A percentile compares a stretch with the other conserved stretches of the same genome.
These are phyloP conservation scores for Jackrogersella minutella DNA, from an alignment of 495 filamentous ascomycete genomes.

Conservation along the genomic window DNA sequence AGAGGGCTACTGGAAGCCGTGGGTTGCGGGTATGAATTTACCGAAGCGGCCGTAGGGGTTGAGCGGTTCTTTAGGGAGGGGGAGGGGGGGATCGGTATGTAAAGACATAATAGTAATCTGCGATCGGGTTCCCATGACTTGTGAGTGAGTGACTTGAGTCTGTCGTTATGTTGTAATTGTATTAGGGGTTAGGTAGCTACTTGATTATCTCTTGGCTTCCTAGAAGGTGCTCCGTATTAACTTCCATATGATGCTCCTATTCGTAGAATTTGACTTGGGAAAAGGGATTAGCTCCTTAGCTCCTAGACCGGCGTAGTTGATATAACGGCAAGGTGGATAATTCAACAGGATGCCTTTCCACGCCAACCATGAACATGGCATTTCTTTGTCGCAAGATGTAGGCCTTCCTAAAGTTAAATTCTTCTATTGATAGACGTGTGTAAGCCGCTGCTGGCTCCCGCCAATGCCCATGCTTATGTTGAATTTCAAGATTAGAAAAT, in stretches of 20 bases:
- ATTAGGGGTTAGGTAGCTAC: too few relatives aligned
- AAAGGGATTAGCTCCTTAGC: too few relatives aligned
- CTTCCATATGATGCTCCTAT: too few relatives aligned
- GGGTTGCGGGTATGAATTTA: conserved; percentile 47
- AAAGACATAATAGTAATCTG: not conserved
- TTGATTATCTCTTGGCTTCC: too few relatives aligned
- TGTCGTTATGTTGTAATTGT: too few relatives aligned
- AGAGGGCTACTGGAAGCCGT: conserved; percentile 49
- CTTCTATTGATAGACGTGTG: not conserved
- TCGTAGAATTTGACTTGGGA: too few relatives aligned
- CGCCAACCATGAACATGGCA: not conserved
- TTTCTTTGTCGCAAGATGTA: not conserved
- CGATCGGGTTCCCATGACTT: not conserved
- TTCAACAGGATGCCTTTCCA: too few relatives aligned
- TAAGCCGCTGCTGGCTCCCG: not conserved
- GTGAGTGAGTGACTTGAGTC: not conserved
- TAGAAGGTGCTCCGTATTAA: too few relatives aligned
- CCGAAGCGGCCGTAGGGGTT: conserved; percentile 7
- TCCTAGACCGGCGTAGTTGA: too few relatives aligned
- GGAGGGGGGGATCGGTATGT: not conserved
- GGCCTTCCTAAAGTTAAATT: not conserved
- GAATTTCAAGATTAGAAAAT: too few relatives aligned
- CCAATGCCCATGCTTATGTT: not conserved
- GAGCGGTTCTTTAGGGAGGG: not conserved
- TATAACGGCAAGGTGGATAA: too few relatives aligned